Evolutionary conservation across 163 green algal genomes (phyloP).

Genomic region (Smithsoniella earleae): DNA sequence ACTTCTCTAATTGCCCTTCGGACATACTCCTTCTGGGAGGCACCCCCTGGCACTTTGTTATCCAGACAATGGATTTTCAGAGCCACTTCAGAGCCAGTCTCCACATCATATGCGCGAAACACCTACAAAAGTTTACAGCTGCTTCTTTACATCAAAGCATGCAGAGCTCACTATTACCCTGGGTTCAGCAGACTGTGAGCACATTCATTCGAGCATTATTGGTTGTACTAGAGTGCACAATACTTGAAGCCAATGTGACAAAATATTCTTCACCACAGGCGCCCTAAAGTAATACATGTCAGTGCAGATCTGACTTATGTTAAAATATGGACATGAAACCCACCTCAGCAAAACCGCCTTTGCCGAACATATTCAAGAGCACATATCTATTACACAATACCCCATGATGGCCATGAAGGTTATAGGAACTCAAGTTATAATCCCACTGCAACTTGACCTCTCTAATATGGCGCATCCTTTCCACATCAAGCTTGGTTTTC

Average conservation of each 20-base stretch:
- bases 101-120: slow-evolving; percentile 56
- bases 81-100: slow-evolving; percentile 54
- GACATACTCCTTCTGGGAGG: slow-evolving; percentile 84
- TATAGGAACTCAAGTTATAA: neutral
- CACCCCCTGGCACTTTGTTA: slow-evolving; percentile 49
- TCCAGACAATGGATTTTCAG: slow-evolving; percentile 85
- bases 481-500: slow-evolving; percentile 16
- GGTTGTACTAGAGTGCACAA: too few relatives aligned
- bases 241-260: too few relatives aligned
- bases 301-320: too few relatives aligned
- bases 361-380: slow-evolving; percentile 77
- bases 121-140: too few relatives aligned
- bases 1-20: slow-evolving; percentile 84
- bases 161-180: too few relatives aligned
- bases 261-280: too few relatives aligned
- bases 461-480: slow-evolving; percentile 4
- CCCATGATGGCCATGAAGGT: neutral
- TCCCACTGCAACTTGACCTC: slow-evolving; percentile 27
- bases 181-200: too few relatives aligned
- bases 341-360: slow-evolving; percentile 91
- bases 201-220: too few relatives aligned
- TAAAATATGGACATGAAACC: too few relatives aligned
- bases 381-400: slow-evolving; percentile 58
- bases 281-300: too few relatives aligned
- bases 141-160: too few relatives aligned